Evolutionary conservation across 2,329 filamentous ascomycete genomes (phyloP), one percentile per base, ranked within the genome.

Genomic region (Diplodia corticola): DNA sequence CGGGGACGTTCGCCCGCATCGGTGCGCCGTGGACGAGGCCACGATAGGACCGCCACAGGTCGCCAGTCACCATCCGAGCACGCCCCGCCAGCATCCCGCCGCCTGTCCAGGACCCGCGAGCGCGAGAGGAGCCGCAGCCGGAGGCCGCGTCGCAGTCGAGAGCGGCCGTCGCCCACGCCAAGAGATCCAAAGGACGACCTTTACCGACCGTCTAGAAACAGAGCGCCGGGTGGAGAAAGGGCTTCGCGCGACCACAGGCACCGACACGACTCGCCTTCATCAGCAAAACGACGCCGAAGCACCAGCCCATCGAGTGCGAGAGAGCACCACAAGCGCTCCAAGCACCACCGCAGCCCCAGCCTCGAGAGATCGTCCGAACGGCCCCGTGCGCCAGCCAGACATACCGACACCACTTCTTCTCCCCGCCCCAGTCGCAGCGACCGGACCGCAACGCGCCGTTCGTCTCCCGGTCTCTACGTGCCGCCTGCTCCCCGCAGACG

Each of bases 201-300:
- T 48, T 74, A 77, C 73, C 76, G 76, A 69, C 70, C 73, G 63
- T 74, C 74, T 37, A 74, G 73, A 65, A 68, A 65, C 66, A 75
- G 76, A 71, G 73, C 71, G 65, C 70, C 74, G 73, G 78, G 77
- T 69, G 64, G 70, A 70, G 76, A 78, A 71, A 72, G 73, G 73
- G 71, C 67, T 69, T 71, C 74, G 69, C 73, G 74, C 69, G 67
- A 74, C 67, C 73, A 74, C 69, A 72, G 73, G 35, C 74, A 74
- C 64, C 73, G 73, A 55, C 73, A 75, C 69, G 73, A 77, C 69
- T 73, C 74, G 33, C 75, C 76, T 15, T 73, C 77, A 74, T 75
- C 76, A 33, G 70, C 75, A 17, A 79, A 78, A 70, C 79, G 75
- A 65, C 75, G 74, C 59, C 76, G 75, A 69, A 79, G 73, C 67